These are phyloP conservation scores for Malus hybrid DNA, from an alignment of 331 rosid species.

Conservation along the genomic window DNA sequence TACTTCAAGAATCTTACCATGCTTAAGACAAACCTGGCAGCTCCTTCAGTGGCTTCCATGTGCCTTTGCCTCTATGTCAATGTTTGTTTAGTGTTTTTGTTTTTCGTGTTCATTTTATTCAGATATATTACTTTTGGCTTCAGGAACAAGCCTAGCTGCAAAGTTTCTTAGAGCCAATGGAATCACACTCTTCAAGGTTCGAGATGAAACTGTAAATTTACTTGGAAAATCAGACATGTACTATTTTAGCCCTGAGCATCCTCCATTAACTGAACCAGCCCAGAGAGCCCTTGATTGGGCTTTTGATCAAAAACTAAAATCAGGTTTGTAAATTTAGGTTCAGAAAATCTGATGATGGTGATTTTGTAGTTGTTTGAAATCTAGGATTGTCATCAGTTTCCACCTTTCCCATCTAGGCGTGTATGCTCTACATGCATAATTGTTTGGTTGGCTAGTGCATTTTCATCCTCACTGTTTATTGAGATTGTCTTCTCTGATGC, in stretches of 20 bases:
- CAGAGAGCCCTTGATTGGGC: constrained; percentile 86
- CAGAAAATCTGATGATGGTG: background rate
- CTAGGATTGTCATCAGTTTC: background rate
- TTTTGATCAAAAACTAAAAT: constrained; percentile 64
- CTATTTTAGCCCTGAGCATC: constrained; percentile 57
- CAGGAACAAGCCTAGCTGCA: constrained; percentile 89
- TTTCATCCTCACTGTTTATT: constrained; percentile 1
- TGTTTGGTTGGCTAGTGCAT: background rate
- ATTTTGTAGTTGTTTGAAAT: background rate
- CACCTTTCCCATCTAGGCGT: background rate
- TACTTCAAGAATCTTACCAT: background rate
- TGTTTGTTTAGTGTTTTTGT: background rate
- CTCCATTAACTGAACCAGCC: constrained; percentile 77
- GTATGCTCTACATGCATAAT: background rate
- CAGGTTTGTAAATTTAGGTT: constrained; percentile 33
- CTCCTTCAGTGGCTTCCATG: background rate
- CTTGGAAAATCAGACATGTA: constrained; percentile 75
- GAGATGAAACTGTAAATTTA: constrained; percentile 58
- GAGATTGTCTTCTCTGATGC: constrained; percentile 20
- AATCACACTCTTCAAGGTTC: constrained; percentile 70
- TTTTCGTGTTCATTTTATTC: background rate
- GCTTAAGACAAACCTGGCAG: background rate
- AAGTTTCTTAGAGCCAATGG: constrained; percentile 86
- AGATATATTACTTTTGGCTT: constrained; percentile 5
- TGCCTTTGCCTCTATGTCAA: background rate